Evolutionary conservation across 2,329 filamentous ascomycete species (phyloP).

Genomic region (Aspergillus cejpii): DNA sequence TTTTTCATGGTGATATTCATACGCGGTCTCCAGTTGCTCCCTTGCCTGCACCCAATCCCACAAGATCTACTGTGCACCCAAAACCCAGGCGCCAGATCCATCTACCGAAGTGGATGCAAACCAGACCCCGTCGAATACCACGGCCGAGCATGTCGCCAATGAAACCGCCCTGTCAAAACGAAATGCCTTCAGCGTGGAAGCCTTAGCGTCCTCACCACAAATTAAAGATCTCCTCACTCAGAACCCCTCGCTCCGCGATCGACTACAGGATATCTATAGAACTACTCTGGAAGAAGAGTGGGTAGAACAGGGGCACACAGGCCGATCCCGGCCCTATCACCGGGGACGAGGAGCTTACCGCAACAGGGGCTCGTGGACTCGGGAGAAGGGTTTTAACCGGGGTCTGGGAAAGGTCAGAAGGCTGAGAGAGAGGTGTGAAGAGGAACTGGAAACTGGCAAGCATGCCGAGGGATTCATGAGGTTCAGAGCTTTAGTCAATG

Average conservation of each 20-base stretch:
- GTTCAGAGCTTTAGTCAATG: constrained; percentile 32
- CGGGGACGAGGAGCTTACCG: constrained; percentile 24
- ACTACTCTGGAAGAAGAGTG: constrained; percentile 38
- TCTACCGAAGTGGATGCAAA: constrained; percentile 10
- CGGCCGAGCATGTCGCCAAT: constrained; percentile 5
- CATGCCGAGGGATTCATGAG: constrained; percentile 34
- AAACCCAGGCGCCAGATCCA: constrained; percentile 15
- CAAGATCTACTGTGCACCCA: constrained; percentile 39
- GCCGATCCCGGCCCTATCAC: constrained; percentile 21
- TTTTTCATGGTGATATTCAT: not conserved
- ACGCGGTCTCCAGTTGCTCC: constrained; percentile 36
- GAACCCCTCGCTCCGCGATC: constrained; percentile 35
- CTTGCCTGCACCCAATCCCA: constrained; percentile 42
- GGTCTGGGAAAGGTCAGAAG: constrained; percentile 37
- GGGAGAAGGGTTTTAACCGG: constrained; percentile 40
- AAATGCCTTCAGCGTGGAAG: constrained; percentile 8
- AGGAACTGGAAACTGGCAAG: constrained; percentile 26
- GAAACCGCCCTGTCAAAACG: constrained; percentile 5
- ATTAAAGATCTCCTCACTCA: constrained; percentile 35
- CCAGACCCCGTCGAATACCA: constrained; percentile 7
- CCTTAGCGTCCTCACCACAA: constrained; percentile 26
- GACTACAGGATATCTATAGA: constrained; percentile 41
- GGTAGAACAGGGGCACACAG: constrained; percentile 26
- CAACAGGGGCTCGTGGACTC: constrained; percentile 35
- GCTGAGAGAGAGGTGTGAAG: constrained; percentile 34